Conservation (phyloP, 805 yeast genomes). For the Metschnikowia aberdeeniae region DNA sequence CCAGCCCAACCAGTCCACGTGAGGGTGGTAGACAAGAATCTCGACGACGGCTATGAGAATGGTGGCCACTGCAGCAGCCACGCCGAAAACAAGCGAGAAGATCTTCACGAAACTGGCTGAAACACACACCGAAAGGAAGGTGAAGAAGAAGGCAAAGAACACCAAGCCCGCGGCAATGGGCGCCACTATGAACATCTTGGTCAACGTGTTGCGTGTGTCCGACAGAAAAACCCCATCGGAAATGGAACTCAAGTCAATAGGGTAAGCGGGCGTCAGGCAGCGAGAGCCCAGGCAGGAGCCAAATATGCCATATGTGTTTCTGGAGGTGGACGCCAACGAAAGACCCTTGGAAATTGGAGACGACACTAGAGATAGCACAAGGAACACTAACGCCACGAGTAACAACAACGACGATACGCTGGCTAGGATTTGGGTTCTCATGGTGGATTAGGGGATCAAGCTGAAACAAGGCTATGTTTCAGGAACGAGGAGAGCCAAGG, state of each 20-base stretch:
- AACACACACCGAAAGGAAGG: constrained; percentile 24
- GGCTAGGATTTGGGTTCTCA: constrained; percentile 26
- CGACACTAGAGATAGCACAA: constrained; percentile 57
- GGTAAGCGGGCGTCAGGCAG: constrained; percentile 46
- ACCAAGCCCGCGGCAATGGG: constrained; percentile 69
- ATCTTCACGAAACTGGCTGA: constrained; percentile 23
- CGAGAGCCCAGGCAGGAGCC: constrained; percentile 50
- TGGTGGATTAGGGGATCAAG: not conserved
- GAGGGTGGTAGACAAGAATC: constrained; percentile 59
- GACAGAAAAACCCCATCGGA: constrained; percentile 48
- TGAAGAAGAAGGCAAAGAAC: constrained; percentile 31
- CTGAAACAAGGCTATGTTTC: no score
- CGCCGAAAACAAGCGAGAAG: constrained; percentile 41
- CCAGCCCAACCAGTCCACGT: constrained; percentile 72
- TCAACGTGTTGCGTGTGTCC: constrained; percentile 47
- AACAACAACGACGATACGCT: constrained; percentile 39
- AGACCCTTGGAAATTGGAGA: constrained; percentile 54
- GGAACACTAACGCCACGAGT: constrained; percentile 55
- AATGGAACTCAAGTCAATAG: constrained; percentile 31
- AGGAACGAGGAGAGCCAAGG: not conserved
- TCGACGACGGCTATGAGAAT: constrained; percentile 52
- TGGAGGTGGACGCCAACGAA: constrained; percentile 44
- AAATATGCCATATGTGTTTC: constrained; percentile 56
- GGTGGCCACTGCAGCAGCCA: constrained; percentile 51
- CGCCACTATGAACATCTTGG: constrained; percentile 51